phyloP scores from a whole-genome alignment of 2,329 filamentous ascomycete genomes.

The Neonectria magnoliae region DNA sequence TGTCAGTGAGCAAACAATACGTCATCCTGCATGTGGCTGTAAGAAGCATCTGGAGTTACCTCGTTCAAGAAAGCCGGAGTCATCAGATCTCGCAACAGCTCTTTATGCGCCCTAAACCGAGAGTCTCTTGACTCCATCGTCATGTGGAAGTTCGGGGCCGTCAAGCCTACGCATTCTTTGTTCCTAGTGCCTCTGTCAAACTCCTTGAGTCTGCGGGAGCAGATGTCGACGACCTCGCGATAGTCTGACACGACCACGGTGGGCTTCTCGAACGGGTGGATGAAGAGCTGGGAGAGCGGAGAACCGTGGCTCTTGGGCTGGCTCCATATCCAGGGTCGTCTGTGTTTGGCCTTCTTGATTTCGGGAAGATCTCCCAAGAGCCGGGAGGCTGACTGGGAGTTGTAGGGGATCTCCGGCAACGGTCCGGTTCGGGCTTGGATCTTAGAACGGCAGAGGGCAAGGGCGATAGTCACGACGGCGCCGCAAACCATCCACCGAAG shows the following conservation, averaged over 20 bases:
- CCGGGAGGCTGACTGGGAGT: slow-evolving; percentile 27
- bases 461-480: background rate
- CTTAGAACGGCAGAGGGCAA: slow-evolving; percentile 4
- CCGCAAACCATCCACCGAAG: slow-evolving; percentile 9
- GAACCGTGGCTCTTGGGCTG: slow-evolving; percentile 40
- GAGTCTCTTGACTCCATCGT: slow-evolving; percentile 46
- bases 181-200: slow-evolving; percentile 46
- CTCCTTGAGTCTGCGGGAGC: slow-evolving; percentile 45
- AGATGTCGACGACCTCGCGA: slow-evolving; percentile 47
- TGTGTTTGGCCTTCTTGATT: slow-evolving; percentile 29
- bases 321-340: slow-evolving; percentile 41
- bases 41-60: slow-evolving; percentile 21
- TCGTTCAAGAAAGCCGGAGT: slow-evolving; percentile 47
- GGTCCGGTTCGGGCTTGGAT: slow-evolving; percentile 29
- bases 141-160: slow-evolving; percentile 46
- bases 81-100: slow-evolving; percentile 51
- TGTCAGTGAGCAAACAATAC: slow-evolving; percentile 4
- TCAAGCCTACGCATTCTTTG: slow-evolving; percentile 37
- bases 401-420: slow-evolving; percentile 43
- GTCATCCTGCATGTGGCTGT: background rate
- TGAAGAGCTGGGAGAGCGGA: slow-evolving; percentile 48
- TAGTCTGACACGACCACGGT: slow-evolving; percentile 47
- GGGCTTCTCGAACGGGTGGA: slow-evolving; percentile 45
- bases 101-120: slow-evolving; percentile 45
- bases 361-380: slow-evolving; percentile 39